A percentile compares a stretch with the other conserved stretches of the same genome.
Conservation (phyloP, 257 asterid species). For the Solanum pennellii region DNA sequence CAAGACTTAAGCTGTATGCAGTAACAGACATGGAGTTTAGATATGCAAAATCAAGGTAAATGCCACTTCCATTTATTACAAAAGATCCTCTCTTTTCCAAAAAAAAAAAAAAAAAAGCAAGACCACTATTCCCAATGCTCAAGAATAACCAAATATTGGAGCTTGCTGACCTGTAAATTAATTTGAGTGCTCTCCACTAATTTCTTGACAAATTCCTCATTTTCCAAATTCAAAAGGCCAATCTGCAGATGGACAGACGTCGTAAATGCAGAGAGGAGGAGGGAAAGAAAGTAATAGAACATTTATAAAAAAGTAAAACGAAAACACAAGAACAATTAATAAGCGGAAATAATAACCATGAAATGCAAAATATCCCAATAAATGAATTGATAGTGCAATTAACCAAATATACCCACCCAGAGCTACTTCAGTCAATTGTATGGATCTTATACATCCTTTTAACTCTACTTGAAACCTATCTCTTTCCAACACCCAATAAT, state of each 20-base stretch:
- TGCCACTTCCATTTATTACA: not conserved
- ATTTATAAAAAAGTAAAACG: not conserved
- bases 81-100: not conserved
- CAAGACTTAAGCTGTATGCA: not conserved
- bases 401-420: not conserved
- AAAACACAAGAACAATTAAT: not conserved
- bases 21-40: not conserved
- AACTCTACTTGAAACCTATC: not conserved
- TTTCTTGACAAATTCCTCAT: constrained; percentile 70
- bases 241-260: constrained; percentile 34
- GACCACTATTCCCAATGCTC: not conserved
- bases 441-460: not conserved
- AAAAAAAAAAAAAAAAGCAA: not conserved
- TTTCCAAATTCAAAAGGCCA: constrained; percentile 88
- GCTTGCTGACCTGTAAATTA: constrained; percentile 62
- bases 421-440: not conserved
- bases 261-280: not conserved
- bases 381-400: not conserved
- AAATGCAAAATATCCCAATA: not conserved
- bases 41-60: not conserved
- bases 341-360: not conserved
- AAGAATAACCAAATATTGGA: not conserved
- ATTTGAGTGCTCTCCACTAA: constrained; percentile 57
- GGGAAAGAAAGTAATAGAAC: not conserved
- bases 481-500: not conserved